Evolutionary conservation across 306 rosid genomes (phyloP).

Genomic region (Lathyrus aphaca): DNA sequence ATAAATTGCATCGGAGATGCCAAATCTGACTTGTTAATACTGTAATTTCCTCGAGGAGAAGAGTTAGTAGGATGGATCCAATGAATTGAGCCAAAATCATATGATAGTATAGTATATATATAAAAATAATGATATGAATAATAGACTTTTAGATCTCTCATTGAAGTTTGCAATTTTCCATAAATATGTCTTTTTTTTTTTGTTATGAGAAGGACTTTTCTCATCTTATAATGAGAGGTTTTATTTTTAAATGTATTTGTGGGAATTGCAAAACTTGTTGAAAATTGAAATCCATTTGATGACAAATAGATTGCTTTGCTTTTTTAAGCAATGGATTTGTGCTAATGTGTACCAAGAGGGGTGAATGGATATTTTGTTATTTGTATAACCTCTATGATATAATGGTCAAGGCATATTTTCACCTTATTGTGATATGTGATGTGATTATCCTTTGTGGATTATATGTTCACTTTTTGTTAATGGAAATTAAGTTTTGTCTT

Average conservation of each 20-base stretch:
- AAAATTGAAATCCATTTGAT: conserved; percentile 10
- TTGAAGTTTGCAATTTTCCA: conserved; percentile 39
- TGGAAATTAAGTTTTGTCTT: conserved; percentile 8
- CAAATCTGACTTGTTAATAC: conserved; percentile 49
- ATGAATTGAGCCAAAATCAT: conserved; percentile 33
- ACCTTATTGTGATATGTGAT: neutral
- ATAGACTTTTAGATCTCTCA: conserved; percentile 30
- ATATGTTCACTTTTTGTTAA: neutral
- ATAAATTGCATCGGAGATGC: conserved; percentile 38
- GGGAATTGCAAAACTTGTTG: conserved; percentile 37
- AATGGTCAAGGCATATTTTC: conserved; percentile 8
- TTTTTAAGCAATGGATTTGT: conserved; percentile 26
- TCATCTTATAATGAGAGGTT: conserved; percentile 23
- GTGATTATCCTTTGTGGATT: conserved; percentile 17
- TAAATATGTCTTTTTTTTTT: neutral
- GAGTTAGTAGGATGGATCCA: conserved; percentile 41
- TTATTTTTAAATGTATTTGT: conserved; percentile 15
- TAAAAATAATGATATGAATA: neutral
- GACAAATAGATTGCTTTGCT: conserved; percentile 17
- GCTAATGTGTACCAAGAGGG: conserved; percentile 3
- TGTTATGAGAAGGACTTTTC: neutral
- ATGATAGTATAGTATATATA: conserved; percentile 36
- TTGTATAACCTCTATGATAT: conserved; percentile 9
- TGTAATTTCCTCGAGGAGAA: conserved; percentile 29
- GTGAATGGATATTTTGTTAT: conserved; percentile 8